Conservation (phyloP, 2,329 filamentous ascomycete genomes). For the Escovopsis weberi region DNA sequence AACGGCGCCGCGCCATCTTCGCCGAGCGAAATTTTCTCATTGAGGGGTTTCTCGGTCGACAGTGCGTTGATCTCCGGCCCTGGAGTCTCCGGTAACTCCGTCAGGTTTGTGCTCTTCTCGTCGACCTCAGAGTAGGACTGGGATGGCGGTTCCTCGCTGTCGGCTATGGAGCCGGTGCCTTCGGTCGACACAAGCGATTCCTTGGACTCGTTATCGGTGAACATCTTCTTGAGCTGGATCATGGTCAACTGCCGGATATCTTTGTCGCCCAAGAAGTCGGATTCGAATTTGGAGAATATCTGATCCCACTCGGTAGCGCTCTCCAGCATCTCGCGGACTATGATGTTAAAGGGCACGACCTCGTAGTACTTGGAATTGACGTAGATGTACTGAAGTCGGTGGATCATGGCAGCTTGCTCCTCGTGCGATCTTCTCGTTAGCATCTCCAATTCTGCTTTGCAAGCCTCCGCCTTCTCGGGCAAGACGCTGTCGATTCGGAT, state of each 20-base stretch:
- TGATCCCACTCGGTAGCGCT: slow-evolving; percentile 90
- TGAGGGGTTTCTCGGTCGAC: slow-evolving; percentile 11
- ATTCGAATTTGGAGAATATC: slow-evolving; percentile 79
- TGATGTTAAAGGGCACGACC: slow-evolving; percentile 81
- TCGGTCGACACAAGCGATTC: slow-evolving; percentile 60
- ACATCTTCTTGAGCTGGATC: slow-evolving; percentile 86
- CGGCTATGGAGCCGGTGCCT: slow-evolving; percentile 41
- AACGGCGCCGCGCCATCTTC: slow-evolving; percentile 15
- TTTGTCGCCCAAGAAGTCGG: slow-evolving; percentile 89
- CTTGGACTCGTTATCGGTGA: slow-evolving; percentile 76
- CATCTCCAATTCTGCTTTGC: slow-evolving; percentile 65
- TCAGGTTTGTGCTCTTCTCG: slow-evolving; percentile 31
- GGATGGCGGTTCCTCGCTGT: slow-evolving; percentile 32
- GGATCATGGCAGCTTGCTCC: slow-evolving; percentile 60
- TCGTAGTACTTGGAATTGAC: slow-evolving; percentile 94
- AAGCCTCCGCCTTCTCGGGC: slow-evolving; percentile 72
- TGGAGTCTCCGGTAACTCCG: slow-evolving; percentile 20
- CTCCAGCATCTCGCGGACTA: slow-evolving; percentile 80
- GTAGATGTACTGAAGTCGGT: slow-evolving; percentile 77
- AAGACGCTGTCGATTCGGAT: slow-evolving; percentile 87
- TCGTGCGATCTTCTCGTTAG: slow-evolving; percentile 69
- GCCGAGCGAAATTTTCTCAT: slow-evolving; percentile 10
- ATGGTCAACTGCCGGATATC: slow-evolving; percentile 88
- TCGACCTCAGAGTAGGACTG: slow-evolving; percentile 32
- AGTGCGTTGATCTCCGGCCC: slow-evolving; percentile 9